phyloP scores from a whole-genome alignment of 257 asterid genomes.

The Paulownia fortunei region DNA sequence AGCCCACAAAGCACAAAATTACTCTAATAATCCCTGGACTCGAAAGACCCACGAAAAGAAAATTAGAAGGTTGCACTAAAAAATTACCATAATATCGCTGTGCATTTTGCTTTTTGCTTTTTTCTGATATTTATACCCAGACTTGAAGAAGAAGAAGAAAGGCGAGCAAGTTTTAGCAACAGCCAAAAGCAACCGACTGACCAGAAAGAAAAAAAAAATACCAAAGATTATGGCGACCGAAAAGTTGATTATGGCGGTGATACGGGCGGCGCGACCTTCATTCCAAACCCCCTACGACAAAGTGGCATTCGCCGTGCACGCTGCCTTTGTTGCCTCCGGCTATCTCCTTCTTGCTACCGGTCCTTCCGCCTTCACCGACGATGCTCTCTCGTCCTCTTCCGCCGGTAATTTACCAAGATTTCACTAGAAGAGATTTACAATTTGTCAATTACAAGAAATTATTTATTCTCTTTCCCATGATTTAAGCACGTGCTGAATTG shows the following conservation, averaged over 20 bases:
- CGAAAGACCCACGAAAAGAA: background rate
- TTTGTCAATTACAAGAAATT: background rate
- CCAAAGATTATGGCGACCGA: slow-evolving; percentile 54
- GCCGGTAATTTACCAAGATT: slow-evolving; percentile 47
- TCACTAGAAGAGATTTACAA: background rate
- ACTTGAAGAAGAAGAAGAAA: slow-evolving; percentile 28
- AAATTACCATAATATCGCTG: background rate
- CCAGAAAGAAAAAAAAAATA: background rate
- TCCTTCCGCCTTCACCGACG: slow-evolving; percentile 58
- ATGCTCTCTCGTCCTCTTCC: slow-evolving; percentile 50
- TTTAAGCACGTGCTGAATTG: background rate
- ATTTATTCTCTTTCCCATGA: background rate
- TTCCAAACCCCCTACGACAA: slow-evolving; percentile 63
- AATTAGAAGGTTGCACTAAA: background rate
- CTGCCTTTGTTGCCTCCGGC: slow-evolving; percentile 70
- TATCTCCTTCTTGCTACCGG: slow-evolving; percentile 71
- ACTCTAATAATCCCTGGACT: too few species aligned
- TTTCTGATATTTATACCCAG: too few species aligned
- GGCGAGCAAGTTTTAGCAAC: background rate
- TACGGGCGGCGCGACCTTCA: slow-evolving; percentile 75
- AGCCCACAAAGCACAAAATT: too few species aligned
- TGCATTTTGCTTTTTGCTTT: background rate
- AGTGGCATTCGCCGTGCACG: slow-evolving; percentile 69
- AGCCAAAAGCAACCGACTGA: slow-evolving; percentile 1
- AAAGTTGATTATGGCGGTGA: slow-evolving; percentile 65